Percentiles rank a stretch among this genome's conserved stretches.
phyloP scores from a whole-genome alignment of 768 basidiomycete genomes.

The Aureoboletus auriporus region DNA sequence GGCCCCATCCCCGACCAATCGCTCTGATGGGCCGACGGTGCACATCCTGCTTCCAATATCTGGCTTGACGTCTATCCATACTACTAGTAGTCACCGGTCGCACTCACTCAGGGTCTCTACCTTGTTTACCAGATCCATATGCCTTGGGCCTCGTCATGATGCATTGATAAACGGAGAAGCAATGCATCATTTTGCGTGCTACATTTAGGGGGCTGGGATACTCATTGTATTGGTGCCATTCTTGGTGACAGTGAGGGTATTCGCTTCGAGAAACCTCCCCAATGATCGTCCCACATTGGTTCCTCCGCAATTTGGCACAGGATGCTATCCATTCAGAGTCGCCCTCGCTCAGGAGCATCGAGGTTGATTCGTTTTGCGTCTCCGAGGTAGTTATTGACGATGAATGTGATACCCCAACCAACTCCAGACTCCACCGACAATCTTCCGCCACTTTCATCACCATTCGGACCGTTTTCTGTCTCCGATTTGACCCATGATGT shows the following conservation, averaged over 20 bases:
- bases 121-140: conserved; percentile 65
- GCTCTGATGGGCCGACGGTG: conserved; percentile 27
- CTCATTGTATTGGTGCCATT: conserved; percentile 56
- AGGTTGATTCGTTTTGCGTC: no score
- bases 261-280: conserved; percentile 53
- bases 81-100: conserved; percentile 43
- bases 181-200: conserved; percentile 64
- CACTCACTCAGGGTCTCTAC: conserved; percentile 65
- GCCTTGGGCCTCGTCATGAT: conserved; percentile 42
- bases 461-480: no score
- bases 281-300: conserved; percentile 6
- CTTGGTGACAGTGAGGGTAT: conserved; percentile 80
- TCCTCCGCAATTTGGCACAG: no score
- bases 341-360: no score
- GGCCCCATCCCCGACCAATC: conserved; percentile 66
- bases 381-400: no score
- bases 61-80: conserved; percentile 48
- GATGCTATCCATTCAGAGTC: no score
- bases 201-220: conserved; percentile 74
- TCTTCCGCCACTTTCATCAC: no score
- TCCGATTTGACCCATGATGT: no score
- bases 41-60: conserved; percentile 50
- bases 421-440: no score
- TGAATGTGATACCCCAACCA: no score
- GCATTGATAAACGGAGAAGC: conserved; percentile 42